Base-by-base conservation (phyloP, 169 alveolate genomes). In the Eimeria praecox region DNA sequence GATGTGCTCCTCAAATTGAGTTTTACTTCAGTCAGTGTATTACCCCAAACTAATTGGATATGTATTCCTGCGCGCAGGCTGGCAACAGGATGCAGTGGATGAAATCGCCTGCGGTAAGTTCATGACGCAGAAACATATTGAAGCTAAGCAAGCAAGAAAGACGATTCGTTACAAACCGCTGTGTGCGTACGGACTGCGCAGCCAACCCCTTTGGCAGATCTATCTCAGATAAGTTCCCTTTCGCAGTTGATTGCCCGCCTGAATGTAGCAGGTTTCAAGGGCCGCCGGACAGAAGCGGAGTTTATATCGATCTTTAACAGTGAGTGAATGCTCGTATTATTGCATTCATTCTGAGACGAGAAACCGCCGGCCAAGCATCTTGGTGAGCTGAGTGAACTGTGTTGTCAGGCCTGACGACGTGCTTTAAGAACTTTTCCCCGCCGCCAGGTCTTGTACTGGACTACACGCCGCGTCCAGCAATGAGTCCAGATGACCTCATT, bases 391-490 rank as follows among this genome's bases (percentile, higher is more conserved):
- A 1, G 62, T 87, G 59, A 5, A 59, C 42, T 62, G 82, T 40
- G 83, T 59, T 38, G 54, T 20, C 64, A 87, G 93, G 83, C 38
- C 66, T 87, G 69, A 59, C 33, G 44, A 62, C 10, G n/a, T 87
- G 93, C 49, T 87, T 87, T 44, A 87, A 44, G 12, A 86, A 12
- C 92, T 86, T 86, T 18, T 46, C 80, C 18, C 92, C 92, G 27
- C 92, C 92, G n/a, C 92, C 92, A 22, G 92, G 92, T 8, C 78
- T 86, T 86, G 92, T 71, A 33, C 92, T 86, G 5, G 80, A 86
- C 38, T 86, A 59, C 92, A 8, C 59, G 3, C 40, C 56, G 64
- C 33, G 64, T 62, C 22, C 62, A 46, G 3, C 66, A 54, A 40
- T 54, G 93, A 86, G 42, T 87, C 62, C 94, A 40, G 94, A 59